Conservation (phyloP, 768 basidiomycete genomes). For the Tylopilus rubrobrunneus region DNA sequence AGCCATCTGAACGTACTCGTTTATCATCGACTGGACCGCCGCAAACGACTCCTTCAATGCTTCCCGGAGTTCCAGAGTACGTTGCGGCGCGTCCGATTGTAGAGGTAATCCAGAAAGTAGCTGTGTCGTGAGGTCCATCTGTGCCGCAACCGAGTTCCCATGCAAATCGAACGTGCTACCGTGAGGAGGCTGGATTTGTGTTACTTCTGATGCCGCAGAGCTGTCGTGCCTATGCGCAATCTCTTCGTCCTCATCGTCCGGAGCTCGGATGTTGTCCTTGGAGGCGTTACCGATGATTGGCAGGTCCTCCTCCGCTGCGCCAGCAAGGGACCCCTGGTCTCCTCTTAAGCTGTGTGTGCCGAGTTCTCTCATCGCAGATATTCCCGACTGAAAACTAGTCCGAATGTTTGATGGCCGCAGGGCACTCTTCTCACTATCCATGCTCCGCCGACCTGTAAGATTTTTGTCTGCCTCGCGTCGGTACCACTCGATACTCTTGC, state of each 20-base stretch:
- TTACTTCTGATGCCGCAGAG: constrained; percentile 43
- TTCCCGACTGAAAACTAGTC: constrained; percentile 30
- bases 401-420: constrained; percentile 28
- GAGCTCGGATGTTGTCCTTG: constrained; percentile 24
- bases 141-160: constrained; percentile 65
- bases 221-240: constrained; percentile 40
- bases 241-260: constrained; percentile 26
- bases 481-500: constrained; percentile 69
- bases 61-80: constrained; percentile 35
- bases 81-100: constrained; percentile 27
- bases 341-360: constrained; percentile 23
- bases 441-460: constrained; percentile 36
- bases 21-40: constrained; percentile 54
- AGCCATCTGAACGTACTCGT: constrained; percentile 66
- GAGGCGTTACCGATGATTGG: constrained; percentile 1
- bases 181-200: constrained; percentile 49
- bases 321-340: constrained; percentile 24
- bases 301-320: constrained; percentile 17
- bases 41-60: constrained; percentile 60
- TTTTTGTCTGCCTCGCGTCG: constrained; percentile 38
- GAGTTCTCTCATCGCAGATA: constrained; percentile 21
- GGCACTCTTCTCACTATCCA: constrained; percentile 46
- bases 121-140: constrained; percentile 73
- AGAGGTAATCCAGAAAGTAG: constrained; percentile 50
- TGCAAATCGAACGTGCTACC: constrained; percentile 57